Percentiles rank a stretch among this genome's conserved stretches.
Evolutionary conservation across 1,284 basidiomycete genomes (phyloP).

Genomic region (Rhodotorula sp.): DNA sequence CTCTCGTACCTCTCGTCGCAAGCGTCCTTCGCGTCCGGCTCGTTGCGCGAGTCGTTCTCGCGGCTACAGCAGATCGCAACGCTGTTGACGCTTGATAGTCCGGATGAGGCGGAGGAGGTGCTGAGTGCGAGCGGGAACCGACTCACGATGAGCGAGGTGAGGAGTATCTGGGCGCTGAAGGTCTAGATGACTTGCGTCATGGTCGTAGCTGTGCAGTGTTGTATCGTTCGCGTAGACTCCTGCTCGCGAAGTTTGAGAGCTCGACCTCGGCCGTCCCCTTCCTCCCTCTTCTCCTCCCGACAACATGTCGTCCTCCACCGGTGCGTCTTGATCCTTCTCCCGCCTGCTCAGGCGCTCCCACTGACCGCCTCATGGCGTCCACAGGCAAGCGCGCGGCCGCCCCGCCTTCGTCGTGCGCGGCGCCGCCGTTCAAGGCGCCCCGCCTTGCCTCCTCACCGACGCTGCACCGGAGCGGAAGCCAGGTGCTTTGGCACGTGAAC

Average conservation of each 20-base stretch:
- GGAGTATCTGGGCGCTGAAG: slow-evolving; percentile 32
- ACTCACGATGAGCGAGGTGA: slow-evolving; percentile 38
- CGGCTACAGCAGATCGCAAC: slow-evolving; percentile 92
- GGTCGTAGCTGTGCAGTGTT: slow-evolving; percentile 4
- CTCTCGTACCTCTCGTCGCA: slow-evolving; percentile 80
- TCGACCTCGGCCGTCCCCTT: neutral
- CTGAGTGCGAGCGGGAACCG: slow-evolving; percentile 35
- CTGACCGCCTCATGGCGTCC: neutral
- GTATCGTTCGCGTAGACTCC: neutral
- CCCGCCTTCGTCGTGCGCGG: slow-evolving; percentile 17
- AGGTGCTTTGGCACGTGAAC: neutral
- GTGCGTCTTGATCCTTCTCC: neutral
- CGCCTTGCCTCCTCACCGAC: neutral
- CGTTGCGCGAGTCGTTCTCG: slow-evolving; percentile 80
- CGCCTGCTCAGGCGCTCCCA: neutral
- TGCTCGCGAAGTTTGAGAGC: neutral
- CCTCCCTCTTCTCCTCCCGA: neutral
- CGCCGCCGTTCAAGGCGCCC: neutral
- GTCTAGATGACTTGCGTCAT: neutral
- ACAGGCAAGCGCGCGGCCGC: slow-evolving; percentile 53
- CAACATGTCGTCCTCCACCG: neutral
- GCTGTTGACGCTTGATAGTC: slow-evolving; percentile 76
- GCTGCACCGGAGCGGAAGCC: neutral
- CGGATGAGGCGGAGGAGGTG: slow-evolving; percentile 43
- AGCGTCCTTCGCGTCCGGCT: slow-evolving; percentile 74